Percentiles rank a stretch among this genome's conserved stretches.
Conservation (phyloP, 2,329 filamentous ascomycete genomes). For the Penicillium freii region DNA sequence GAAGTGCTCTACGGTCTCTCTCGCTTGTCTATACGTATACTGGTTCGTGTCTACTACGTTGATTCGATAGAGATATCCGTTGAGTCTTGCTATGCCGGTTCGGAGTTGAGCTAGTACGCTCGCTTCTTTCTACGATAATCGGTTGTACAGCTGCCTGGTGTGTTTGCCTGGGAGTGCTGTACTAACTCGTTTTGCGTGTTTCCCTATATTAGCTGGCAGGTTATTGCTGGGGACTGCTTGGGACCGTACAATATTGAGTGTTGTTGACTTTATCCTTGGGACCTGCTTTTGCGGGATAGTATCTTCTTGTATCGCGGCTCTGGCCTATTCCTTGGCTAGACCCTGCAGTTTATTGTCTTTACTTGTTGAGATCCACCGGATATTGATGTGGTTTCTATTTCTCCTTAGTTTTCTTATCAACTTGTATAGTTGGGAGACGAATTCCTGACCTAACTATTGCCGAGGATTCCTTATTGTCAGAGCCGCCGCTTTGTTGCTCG, state of each 20-base stretch:
- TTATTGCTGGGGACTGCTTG: slow-evolving; percentile 17
- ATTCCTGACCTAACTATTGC: too few relatives aligned
- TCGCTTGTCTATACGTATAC: background rate
- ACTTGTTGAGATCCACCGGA: background rate
- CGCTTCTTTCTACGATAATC: slow-evolving; percentile 29
- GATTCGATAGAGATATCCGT: slow-evolving; percentile 12
- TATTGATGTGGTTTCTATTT: too few relatives aligned
- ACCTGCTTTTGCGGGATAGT: slow-evolving; percentile 12
- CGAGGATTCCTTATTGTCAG: too few relatives aligned
- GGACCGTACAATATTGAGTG: slow-evolving; percentile 24
- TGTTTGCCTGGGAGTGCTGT: slow-evolving; percentile 23
- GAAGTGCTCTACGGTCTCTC: slow-evolving; percentile 1
- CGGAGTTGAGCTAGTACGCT: slow-evolving; percentile 30
- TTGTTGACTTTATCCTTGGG: slow-evolving; percentile 26
- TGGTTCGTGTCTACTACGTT: background rate
- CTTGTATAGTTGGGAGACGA: too few relatives aligned
- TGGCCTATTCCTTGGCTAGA: slow-evolving; percentile 24
- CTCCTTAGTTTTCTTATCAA: too few relatives aligned
- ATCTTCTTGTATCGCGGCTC: slow-evolving; percentile 20
- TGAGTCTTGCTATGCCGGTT: slow-evolving; percentile 32
- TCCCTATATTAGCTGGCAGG: slow-evolving; percentile 24
- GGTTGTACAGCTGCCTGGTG: slow-evolving; percentile 26
- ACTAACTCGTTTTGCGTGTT: slow-evolving; percentile 17
- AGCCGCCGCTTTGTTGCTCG: too few relatives aligned
- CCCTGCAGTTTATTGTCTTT: background rate